phyloP scores from a whole-genome alignment of 176 grass and related monocot genomes.

The Cenchrus fungigraminus region DNA sequence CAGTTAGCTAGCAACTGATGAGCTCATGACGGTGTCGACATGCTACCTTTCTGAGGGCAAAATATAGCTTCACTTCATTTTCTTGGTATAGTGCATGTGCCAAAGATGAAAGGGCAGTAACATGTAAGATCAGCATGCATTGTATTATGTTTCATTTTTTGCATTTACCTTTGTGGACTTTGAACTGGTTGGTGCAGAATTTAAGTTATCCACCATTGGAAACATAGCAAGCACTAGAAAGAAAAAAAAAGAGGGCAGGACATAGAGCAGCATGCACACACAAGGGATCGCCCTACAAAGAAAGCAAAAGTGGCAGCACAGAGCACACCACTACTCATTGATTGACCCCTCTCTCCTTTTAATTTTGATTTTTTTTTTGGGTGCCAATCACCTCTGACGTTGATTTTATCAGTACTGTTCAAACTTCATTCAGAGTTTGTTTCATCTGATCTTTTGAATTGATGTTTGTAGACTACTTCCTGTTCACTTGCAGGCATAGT shows the following conservation, averaged over 20 bases:
- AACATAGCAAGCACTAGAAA: background rate
- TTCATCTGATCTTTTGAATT: background rate
- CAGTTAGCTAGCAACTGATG: background rate
- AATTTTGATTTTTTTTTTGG: background rate
- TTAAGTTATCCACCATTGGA: background rate
- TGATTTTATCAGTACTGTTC: background rate
- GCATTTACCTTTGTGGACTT: background rate
- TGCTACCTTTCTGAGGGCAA: background rate
- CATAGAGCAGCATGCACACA: background rate
- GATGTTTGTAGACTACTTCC: background rate
- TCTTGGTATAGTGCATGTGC: no score
- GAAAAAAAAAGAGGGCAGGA: background rate
- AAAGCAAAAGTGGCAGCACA: background rate
- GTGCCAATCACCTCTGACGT: background rate
- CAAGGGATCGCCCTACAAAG: constrained; percentile 3
- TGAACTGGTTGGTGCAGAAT: background rate
- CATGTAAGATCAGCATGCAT: background rate
- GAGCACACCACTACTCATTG: background rate
- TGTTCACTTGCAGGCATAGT: background rate
- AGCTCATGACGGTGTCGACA: background rate
- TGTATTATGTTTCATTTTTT: background rate
- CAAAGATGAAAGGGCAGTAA: background rate
- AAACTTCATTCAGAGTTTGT: background rate
- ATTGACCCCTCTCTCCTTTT: background rate
- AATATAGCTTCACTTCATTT: background rate